Evolutionary conservation across 2,329 filamentous ascomycete species (phyloP).

Genomic region (Fusarium torreyae): DNA sequence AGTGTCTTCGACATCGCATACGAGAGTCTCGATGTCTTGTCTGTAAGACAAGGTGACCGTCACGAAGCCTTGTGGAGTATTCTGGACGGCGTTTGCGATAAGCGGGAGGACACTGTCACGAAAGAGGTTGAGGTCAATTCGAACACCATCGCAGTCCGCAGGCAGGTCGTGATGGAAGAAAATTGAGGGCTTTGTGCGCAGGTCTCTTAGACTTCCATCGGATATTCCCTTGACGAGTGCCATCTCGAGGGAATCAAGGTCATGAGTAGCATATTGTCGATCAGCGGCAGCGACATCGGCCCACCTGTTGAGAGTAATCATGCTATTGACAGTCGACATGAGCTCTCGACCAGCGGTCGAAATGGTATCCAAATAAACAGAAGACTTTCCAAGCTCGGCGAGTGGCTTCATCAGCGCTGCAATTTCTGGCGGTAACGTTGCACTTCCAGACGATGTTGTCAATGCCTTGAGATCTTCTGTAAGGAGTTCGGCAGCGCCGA

Average conservation of each 20-base stretch:
- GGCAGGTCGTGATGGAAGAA: slow-evolving; percentile 35
- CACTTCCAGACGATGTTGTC: slow-evolving; percentile 11
- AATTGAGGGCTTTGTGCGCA: slow-evolving; percentile 28
- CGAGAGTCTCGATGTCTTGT: slow-evolving; percentile 51
- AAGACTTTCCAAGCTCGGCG: slow-evolving; percentile 6
- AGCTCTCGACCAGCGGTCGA: slow-evolving; percentile 59
- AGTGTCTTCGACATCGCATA: slow-evolving; percentile 61
- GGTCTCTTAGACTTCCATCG: slow-evolving; percentile 9
- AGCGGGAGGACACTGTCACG: slow-evolving; percentile 61
- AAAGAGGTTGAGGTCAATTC: slow-evolving; percentile 57
- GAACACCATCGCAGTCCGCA: slow-evolving; percentile 50
- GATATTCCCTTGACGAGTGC: slow-evolving; percentile 30
- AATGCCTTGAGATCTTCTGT: slow-evolving; percentile 57
- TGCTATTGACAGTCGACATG: slow-evolving; percentile 61
- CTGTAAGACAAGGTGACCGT: slow-evolving; percentile 53
- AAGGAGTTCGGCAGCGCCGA: slow-evolving; percentile 57
- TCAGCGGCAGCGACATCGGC: slow-evolving; percentile 53
- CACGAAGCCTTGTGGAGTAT: slow-evolving; percentile 56
- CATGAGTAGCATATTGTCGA: slow-evolving; percentile 49
- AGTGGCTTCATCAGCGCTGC: slow-evolving; percentile 18
- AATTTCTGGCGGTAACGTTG: background rate
- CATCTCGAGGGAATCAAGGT: slow-evolving; percentile 29
- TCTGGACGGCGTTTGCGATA: slow-evolving; percentile 60
- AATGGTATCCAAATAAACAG: slow-evolving; percentile 54
- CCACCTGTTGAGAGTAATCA: slow-evolving; percentile 60